These are phyloP conservation scores for Mycosphaerella arachidis DNA, from an alignment of 2,329 filamentous ascomycete species.

Conservation along the genomic window DNA sequence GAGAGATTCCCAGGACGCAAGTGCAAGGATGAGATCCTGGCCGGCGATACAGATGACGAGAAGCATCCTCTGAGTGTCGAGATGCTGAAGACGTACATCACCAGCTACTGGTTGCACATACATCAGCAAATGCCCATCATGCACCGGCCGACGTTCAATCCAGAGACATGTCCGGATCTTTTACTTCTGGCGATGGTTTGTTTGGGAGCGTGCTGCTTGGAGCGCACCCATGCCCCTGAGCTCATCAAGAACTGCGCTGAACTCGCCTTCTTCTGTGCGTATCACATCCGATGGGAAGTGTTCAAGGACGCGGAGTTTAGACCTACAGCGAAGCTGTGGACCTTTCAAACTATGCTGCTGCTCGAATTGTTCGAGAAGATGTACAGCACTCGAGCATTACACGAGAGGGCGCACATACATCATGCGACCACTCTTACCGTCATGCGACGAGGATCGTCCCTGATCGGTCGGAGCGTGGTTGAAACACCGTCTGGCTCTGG, in stretches of 20 bases:
- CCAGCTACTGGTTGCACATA: constrained; percentile 92
- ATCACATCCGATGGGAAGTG: constrained; percentile 92
- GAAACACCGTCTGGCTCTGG: constrained; percentile 76
- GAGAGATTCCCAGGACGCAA: constrained; percentile 69
- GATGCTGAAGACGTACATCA: constrained; percentile 95
- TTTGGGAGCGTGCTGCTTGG: constrained; percentile 84
- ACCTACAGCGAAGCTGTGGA: constrained; percentile 90
- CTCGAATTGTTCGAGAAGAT: constrained; percentile 96
- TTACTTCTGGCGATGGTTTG: constrained; percentile 85
- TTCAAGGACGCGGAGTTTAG: constrained; percentile 88
- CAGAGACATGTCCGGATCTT: constrained; percentile 79
- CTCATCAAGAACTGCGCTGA: constrained; percentile 73
- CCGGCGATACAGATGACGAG: constrained; percentile 66
- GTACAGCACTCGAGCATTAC: constrained; percentile 85
- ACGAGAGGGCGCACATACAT: constrained; percentile 93
- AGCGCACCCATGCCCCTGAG: constrained; percentile 71
- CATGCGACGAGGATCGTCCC: constrained; percentile 87
- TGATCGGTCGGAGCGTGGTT: constrained; percentile 78
- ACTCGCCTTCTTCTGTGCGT: constrained; percentile 83
- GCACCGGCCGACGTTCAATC: constrained; percentile 88
- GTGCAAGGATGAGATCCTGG: constrained; percentile 70
- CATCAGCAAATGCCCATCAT: constrained; percentile 91
- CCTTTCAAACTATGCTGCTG: constrained; percentile 85
- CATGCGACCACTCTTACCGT: constrained; percentile 92
- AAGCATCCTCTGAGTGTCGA: constrained; percentile 69